A percentile compares a stretch with the other conserved stretches of the same genome.
Evolutionary conservation across 352 stramenopile genomes (phyloP).

Genomic region (Sclerospora graminicola): DNA sequence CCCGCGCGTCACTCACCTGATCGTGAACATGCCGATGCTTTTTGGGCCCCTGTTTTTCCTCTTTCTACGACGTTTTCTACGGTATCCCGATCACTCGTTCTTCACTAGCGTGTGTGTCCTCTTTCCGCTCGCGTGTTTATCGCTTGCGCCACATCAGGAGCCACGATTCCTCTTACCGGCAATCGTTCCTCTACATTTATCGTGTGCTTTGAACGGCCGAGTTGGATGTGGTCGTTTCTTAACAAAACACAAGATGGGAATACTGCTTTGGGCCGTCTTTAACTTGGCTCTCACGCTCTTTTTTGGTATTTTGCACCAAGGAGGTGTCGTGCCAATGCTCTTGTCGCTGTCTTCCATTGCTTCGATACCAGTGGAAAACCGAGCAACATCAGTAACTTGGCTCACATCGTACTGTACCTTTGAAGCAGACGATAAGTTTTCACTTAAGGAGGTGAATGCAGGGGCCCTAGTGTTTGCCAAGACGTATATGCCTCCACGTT

Average conservation of each 20-base stretch:
- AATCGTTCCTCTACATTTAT: constrained; percentile 76
- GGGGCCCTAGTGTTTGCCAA: constrained; percentile 52
- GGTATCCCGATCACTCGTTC: constrained; percentile 12
- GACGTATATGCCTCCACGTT: constrained; percentile 77
- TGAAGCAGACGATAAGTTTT: constrained; percentile 5
- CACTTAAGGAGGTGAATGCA: constrained; percentile 1
- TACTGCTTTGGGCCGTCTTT: constrained; percentile 38
- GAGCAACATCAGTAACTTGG: neutral
- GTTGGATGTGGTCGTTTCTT: constrained; percentile 11
- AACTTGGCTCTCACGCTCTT: constrained; percentile 44
- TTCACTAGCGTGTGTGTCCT: constrained; percentile 37
- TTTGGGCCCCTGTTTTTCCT: constrained; percentile 81
- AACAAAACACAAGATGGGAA: constrained; percentile 9
- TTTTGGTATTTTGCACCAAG: constrained; percentile 66
- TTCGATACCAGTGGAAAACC: constrained; percentile 1
- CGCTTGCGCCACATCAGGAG: constrained; percentile 90
- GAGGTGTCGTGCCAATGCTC: constrained; percentile 50
- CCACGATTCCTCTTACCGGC: constrained; percentile 86
- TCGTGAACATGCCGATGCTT: constrained; percentile 90
- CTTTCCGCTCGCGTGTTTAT: constrained; percentile 74
- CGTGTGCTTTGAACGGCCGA: constrained; percentile 18
- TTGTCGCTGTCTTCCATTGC: constrained; percentile 24
- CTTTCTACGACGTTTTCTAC: constrained; percentile 26
- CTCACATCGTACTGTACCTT: constrained; percentile 25
- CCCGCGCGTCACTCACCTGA: constrained; percentile 72